Base-by-base conservation (phyloP, 2,329 filamentous ascomycete genomes). In the Neofusicoccum umdonicola region DNA sequence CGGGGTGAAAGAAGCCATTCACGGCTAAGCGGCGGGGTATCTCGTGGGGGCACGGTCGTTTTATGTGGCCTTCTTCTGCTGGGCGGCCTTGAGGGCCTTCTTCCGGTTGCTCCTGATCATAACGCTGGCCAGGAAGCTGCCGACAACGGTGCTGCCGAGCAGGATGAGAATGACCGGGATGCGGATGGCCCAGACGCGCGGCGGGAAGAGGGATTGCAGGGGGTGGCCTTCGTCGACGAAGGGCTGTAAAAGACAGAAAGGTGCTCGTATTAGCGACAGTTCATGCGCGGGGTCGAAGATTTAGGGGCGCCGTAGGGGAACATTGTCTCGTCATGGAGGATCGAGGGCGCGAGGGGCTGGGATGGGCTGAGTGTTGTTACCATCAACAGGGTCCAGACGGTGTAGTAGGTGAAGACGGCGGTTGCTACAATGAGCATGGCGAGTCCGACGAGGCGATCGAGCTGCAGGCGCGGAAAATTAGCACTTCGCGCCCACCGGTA, bases 91-190 rank as follows among this genome's bases (percentile, higher is more conserved):
- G 71, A 92, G 89, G 3, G 92, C 92, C 87, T 95, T 97, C 88
- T 98, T 98, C 78, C 90, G 86, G 84, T 97, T 97, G 85, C 94
- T 98, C 78, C 92, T 88, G 82, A 99, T 98, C 95, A 99, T 99
- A 75, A 99, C 94, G 76, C 97, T 89, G 73, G 91, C 90, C 71
- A 99, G 85, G 84, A 99, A 99, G 66, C 92, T 96, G 68, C 95
- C 95, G 67, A 99, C 94, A 66, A 99, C 93, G 66, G 95, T 93
- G 66, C 90, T 93, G 69, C 90, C 93, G 70, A 99, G 85, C 52
- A 99, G 88, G 68, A 97, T 90, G 71, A 99, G 88, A 77, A 99
- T 97, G 72, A 99, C 94, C 71, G 95, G 95, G 74, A 99, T 95
- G 78, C 95, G 93, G 77, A 99, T 97, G 67, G 95, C 95, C 95